Evolutionary conservation across 2,329 filamentous ascomycete genomes (phyloP), one percentile per base, ranked within the genome.

Genomic region (Pseudogymnoascus sp.): DNA sequence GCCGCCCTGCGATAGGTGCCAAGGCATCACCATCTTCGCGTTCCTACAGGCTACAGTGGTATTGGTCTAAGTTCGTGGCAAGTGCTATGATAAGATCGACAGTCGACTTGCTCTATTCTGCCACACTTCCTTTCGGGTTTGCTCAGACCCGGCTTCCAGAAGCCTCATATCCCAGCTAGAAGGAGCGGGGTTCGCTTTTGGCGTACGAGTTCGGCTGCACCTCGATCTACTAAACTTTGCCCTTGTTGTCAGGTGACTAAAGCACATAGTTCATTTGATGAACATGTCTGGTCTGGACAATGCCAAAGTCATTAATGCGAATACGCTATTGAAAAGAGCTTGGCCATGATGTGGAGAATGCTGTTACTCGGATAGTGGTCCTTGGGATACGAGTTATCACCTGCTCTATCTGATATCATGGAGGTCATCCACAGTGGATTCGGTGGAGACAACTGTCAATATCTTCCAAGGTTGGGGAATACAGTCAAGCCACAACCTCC

Each of bases 301-400:
- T 18, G 25, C 7, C 43, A 11, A 50, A 30, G 43, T 30, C 14
- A 8, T 18, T n/a, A 8, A 18, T 30, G 43, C 3, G 43, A 30
- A 18, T 30, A 18, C 43, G n/a, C 43, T 50, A 50, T 50, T 50
- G 43, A 50, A 50, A 18, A 30, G 14, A 1, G 11, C 43, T 50
- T 30, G 25, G 43, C 25, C n/a, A 30, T 30, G 8, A 50, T 50
- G 43, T 30, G 43, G 43, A 50, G 43, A 50, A 50, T 25, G 6
- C 30, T n/a, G 8, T 50, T 50, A 6, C 43, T 30, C 43, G 25
- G 25, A 50, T 16, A 30, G 43, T n/a, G 25, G 30, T 30, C 43
- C 43, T 50, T 50, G 43, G 43, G 43, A 50, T 50, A 50, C 43
- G 43, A 30, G 43, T 50, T 50, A 50, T 50, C 43, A 50, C 43